phyloP scores from a whole-genome alignment of 1,284 basidiomycete species.

The Violaceomyces palustris region DNA sequence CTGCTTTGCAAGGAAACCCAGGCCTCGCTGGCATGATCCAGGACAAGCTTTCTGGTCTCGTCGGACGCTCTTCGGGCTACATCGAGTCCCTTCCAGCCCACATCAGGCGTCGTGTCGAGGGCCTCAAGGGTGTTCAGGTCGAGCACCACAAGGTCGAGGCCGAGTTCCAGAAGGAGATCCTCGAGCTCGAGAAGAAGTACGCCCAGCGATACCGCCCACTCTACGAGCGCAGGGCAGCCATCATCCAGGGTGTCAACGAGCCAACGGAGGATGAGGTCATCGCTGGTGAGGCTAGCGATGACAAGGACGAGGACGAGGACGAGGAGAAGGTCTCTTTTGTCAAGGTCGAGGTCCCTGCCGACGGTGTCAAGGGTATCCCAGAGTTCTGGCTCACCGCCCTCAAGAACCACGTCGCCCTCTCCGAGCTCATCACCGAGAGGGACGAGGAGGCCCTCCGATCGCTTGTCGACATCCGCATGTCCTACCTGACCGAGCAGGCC shows the following conservation, averaged over 20 bases:
- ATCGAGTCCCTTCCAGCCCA: conserved; percentile 77
- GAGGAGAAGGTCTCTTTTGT: conserved; percentile 54
- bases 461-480: conserved; percentile 66
- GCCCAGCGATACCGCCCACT: conserved; percentile 76
- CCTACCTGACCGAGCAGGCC: conserved; percentile 66
- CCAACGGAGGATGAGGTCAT: conserved; percentile 78
- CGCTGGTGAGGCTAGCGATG: conserved; percentile 65
- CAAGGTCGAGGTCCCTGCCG: conserved; percentile 53
- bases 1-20: conserved; percentile 44
- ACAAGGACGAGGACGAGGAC: conserved; percentile 59
- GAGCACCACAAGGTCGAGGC: conserved; percentile 89
- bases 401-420: conserved; percentile 80
- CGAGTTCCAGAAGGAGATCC: conserved; percentile 91
- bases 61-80: conserved; percentile 78
- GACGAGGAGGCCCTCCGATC: conserved; percentile 70
- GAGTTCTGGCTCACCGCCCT: conserved; percentile 98
- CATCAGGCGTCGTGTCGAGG: conserved; percentile 81
- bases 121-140: conserved; percentile 86
- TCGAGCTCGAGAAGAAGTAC: conserved; percentile 98
- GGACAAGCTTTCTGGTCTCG: conserved; percentile 61
- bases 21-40: conserved; percentile 54
- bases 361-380: conserved; percentile 66
- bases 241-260: conserved; percentile 72
- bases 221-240: conserved; percentile 77
- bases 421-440: conserved; percentile 85